These are phyloP conservation scores for Cyclospora cayetanensis DNA, from an alignment of 169 alveolate species.

Conservation along the genomic window DNA sequence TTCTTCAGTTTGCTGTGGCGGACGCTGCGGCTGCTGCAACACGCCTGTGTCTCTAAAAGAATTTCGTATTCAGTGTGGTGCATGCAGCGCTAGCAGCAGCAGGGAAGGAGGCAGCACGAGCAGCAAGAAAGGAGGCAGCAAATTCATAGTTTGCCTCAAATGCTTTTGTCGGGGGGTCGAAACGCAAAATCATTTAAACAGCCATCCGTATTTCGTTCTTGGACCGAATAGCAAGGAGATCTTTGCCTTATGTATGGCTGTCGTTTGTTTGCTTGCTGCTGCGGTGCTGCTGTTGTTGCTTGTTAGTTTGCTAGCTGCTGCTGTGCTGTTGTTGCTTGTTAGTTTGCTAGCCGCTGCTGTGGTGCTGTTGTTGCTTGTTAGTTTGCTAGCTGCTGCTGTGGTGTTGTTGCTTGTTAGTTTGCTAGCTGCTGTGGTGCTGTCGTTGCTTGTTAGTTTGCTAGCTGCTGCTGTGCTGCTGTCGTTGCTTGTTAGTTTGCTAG, in stretches of 20 bases:
- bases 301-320: not conserved
- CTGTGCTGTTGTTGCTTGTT: not conserved
- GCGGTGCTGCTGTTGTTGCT: not conserved
- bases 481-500: too few relatives aligned
- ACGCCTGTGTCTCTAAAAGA: not conserved
- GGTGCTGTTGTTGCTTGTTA: not conserved
- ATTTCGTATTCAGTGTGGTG: not conserved
- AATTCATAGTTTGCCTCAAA: conserved; percentile 76
- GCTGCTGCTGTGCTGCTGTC: too few relatives aligned
- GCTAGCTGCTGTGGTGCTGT: not conserved
- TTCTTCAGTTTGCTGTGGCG: not conserved
- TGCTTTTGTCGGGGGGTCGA: conserved; percentile 88
- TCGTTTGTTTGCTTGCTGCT: not conserved
- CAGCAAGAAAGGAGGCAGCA: not conserved
- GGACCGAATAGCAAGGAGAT: conserved; percentile 86
- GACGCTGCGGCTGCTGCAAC: conserved; percentile 1
- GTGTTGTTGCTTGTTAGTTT: not conserved
- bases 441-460: too few relatives aligned
- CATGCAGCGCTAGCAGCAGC: not conserved
- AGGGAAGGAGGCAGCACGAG: not conserved
- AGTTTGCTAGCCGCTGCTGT: not conserved
- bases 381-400: not conserved
- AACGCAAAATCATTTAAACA: conserved; percentile 80
- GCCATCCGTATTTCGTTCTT: conserved; percentile 86
- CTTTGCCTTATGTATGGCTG: conserved; percentile 68